phyloP scores from a whole-genome alignment of 2,329 filamentous ascomycete genomes.

The Colletotrichum eleusines region DNA sequence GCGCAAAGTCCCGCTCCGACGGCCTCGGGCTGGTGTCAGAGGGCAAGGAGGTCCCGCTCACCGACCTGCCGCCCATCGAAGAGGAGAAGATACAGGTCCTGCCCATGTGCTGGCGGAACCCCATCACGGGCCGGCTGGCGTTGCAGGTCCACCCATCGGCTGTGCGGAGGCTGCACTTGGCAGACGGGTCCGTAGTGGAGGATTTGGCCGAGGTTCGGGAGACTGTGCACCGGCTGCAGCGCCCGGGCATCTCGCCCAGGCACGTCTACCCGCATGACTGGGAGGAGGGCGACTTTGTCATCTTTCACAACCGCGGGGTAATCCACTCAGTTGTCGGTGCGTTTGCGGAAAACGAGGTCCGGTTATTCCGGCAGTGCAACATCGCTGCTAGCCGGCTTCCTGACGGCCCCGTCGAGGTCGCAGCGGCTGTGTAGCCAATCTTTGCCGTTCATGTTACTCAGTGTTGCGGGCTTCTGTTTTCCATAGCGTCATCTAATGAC shows the following conservation, averaged over 20 bases:
- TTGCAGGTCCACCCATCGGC: slow-evolving; percentile 82
- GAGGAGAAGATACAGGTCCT: slow-evolving; percentile 76
- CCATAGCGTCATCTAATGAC: neutral
- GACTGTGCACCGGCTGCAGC: slow-evolving; percentile 76
- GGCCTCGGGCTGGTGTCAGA: slow-evolving; percentile 80
- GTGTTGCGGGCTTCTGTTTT: neutral
- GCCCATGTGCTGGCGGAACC: slow-evolving; percentile 84
- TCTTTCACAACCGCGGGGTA: slow-evolving; percentile 84
- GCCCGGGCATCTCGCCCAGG: slow-evolving; percentile 77
- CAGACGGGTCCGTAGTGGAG: slow-evolving; percentile 76
- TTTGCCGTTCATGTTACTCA: neutral
- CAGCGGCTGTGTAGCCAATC: slow-evolving; percentile 20
- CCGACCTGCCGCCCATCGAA: slow-evolving; percentile 74
- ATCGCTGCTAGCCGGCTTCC: slow-evolving; percentile 74
- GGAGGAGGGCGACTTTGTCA: slow-evolving; percentile 80
- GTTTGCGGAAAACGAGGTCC: slow-evolving; percentile 78
- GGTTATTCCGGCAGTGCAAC: slow-evolving; percentile 84
- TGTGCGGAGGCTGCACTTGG: slow-evolving; percentile 75
- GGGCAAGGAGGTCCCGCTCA: slow-evolving; percentile 68
- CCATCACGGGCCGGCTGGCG: slow-evolving; percentile 75
- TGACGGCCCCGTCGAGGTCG: slow-evolving; percentile 56
- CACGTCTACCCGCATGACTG: slow-evolving; percentile 81
- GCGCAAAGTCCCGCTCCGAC: slow-evolving; percentile 73
- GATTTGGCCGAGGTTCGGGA: slow-evolving; percentile 75
- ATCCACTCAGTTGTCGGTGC: slow-evolving; percentile 82